Evolutionary conservation across 2,329 filamentous ascomycete genomes (phyloP).

Genomic region (Eutypa lata): DNA sequence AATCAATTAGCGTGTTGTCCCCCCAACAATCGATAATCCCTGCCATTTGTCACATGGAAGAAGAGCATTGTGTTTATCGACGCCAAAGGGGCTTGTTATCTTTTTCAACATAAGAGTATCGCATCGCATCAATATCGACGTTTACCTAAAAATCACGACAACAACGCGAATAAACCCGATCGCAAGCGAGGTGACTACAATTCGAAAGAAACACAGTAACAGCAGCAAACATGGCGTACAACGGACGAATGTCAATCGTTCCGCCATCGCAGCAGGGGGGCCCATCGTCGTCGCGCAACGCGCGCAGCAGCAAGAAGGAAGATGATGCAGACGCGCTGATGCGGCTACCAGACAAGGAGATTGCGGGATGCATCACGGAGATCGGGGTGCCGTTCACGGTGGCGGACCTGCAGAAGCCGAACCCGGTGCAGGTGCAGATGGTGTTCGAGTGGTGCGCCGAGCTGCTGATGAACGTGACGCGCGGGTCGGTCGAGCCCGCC

Average conservation of each 20-base stretch:
- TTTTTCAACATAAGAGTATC: too few species aligned
- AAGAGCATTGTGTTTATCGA: neutral
- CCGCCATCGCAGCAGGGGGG: slow-evolving; percentile 39
- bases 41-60: neutral
- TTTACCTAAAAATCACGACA: too few species aligned
- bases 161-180: neutral
- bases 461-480: slow-evolving; percentile 87
- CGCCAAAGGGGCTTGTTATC: too few species aligned
- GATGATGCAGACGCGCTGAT: slow-evolving; percentile 58
- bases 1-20: neutral
- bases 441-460: slow-evolving; percentile 98
- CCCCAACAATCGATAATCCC: neutral
- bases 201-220: neutral
- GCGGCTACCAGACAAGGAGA: slow-evolving; percentile 68
- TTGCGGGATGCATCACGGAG: slow-evolving; percentile 94
- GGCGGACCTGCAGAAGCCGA: slow-evolving; percentile 88
- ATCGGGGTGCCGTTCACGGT: slow-evolving; percentile 88
- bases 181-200: neutral
- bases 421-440: slow-evolving; percentile 90
- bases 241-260: slow-evolving; percentile 59
- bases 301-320: slow-evolving; percentile 58
- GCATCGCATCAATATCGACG: too few species aligned
- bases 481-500: slow-evolving; percentile 88
- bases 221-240: slow-evolving; percentile 50
- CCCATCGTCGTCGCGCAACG: slow-evolving; percentile 45